Evolutionary conservation across 108 stramenopile genomes (phyloP), one percentile per base, ranked within the genome.

Genomic region (Licmophora abbreviata): DNA sequence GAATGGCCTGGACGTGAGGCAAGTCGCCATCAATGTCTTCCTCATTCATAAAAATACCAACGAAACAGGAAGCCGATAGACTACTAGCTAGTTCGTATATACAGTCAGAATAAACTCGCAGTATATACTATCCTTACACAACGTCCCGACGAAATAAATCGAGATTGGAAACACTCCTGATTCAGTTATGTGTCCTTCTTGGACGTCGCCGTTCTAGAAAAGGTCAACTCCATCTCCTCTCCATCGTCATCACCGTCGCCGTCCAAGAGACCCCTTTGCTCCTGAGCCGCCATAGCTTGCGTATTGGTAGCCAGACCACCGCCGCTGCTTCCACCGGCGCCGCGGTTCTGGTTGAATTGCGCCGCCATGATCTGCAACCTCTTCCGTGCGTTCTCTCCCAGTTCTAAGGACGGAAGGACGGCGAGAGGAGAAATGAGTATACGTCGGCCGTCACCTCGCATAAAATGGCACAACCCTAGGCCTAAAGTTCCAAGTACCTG

Each of bases 341-440:
- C 29, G 29, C 34, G 9, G 18, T 43, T 58, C 31, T 47, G 17
- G 33, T 76, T 69, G 49, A 75, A 85, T 29, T 67, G 63, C 15
- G 59, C 51, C 20, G 88, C 83, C 41, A 85, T 63, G 12, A 68
- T 54, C 51, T 73, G 74, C 6, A 89, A 73, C 23, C 73, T 70
- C 49, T 70, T 63, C 48, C 75, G 70, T 29, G 83, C 81, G 22
- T 65, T 44, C 20, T 80, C 75, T 20, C 88, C 83, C 34, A 89
- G 36, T 60, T 79, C 83, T 83, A 36, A 46, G 1, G 8, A 28
- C 34, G 25, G 32, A 42, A 12, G 29, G 7, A 57, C 41, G 31
- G 29, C 17, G 5, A 17, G 27, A 30, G 48, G 34, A 4, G 26
- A 63, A 28, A 34, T 30, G 22, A 33, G 47, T 15, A 29, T 17